Evolutionary conservation across 352 stramenopile species (phyloP).

Genomic region (Phytophthora litchii): DNA sequence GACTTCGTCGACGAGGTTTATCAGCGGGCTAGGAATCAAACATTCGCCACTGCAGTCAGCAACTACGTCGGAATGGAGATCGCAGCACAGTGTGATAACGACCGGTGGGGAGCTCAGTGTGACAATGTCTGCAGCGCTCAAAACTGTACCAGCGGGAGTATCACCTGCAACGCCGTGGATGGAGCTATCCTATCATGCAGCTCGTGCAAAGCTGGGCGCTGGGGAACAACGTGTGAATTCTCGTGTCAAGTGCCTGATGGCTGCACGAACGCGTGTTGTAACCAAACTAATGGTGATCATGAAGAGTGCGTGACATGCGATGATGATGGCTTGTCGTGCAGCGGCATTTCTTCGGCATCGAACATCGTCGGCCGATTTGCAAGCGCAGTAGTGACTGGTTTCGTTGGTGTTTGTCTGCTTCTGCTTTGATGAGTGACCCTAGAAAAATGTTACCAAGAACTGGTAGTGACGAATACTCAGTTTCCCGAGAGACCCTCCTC

Average conservation of each 20-base stretch:
- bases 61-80: slow-evolving; percentile 24
- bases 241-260: slow-evolving; percentile 19
- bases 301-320: slow-evolving; percentile 20
- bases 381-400: background rate
- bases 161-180: slow-evolving; percentile 31
- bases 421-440: background rate
- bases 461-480: too few relatives aligned
- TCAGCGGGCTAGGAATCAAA: slow-evolving; percentile 23
- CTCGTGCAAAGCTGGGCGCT: slow-evolving; percentile 23
- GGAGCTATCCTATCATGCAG: slow-evolving; percentile 18
- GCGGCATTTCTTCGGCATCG: slow-evolving; percentile 1
- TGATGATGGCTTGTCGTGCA: slow-evolving; percentile 9
- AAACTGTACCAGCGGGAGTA: slow-evolving; percentile 14
- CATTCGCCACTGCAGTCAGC: slow-evolving; percentile 11
- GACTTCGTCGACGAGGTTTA: slow-evolving; percentile 26
- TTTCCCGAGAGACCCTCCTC: background rate
- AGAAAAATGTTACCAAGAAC: too few relatives aligned
- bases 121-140: slow-evolving; percentile 12
- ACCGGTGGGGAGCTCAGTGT: slow-evolving; percentile 24
- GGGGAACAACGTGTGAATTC: slow-evolving; percentile 17
- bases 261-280: slow-evolving; percentile 20
- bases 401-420: background rate
- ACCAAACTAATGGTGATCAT: slow-evolving; percentile 13
- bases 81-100: slow-evolving; percentile 9
- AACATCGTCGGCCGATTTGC: background rate